These are phyloP conservation scores for Phytophthora chlamydospora DNA, from an alignment of 352 stramenopile species.

Conservation along the genomic window DNA sequence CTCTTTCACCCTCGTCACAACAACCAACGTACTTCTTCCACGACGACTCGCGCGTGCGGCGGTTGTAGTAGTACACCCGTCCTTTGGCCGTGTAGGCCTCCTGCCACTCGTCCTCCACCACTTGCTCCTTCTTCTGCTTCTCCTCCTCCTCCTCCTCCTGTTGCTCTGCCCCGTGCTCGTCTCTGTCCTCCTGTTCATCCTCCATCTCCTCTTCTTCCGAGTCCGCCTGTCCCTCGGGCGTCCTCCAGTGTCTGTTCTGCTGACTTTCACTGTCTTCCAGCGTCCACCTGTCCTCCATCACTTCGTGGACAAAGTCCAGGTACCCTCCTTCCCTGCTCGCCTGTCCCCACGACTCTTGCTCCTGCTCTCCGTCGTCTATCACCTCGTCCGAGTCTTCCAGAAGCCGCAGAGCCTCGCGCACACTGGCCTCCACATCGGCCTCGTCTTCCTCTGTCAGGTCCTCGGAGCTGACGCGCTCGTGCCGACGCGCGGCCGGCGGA, in stretches of 20 bases:
- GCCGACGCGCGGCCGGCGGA: constrained; percentile 17
- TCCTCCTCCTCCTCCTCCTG: constrained; percentile 6
- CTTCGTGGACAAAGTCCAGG: constrained; percentile 62
- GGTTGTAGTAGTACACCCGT: constrained; percentile 91
- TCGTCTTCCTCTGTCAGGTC: constrained; percentile 31
- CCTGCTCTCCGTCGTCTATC: constrained; percentile 30
- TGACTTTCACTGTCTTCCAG: constrained; percentile 22
- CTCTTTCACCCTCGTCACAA: not conserved
- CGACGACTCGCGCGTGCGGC: constrained; percentile 81
- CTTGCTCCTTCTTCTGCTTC: constrained; percentile 22
- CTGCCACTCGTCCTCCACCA: constrained; percentile 69
- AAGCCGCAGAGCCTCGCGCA: constrained; percentile 56
- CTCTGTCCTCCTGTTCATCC: constrained; percentile 8
- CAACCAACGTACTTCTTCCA: constrained; percentile 69
- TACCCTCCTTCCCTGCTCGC: constrained; percentile 20
- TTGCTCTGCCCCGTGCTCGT: constrained; percentile 3
- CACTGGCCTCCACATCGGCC: constrained; percentile 55
- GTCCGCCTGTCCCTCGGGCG: constrained; percentile 1
- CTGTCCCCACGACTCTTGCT: constrained; percentile 21
- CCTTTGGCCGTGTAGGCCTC: constrained; percentile 86
- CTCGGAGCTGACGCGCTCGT: constrained; percentile 4
- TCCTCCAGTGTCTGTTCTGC: constrained; percentile 11
- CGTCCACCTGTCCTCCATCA: constrained; percentile 46
- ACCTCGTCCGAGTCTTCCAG: constrained; percentile 40
- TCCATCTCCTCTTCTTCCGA: constrained; percentile 20